Percentiles rank a stretch among this genome's conserved stretches.
Evolutionary conservation across 2,329 filamentous ascomycete genomes (phyloP).

Genomic region (Neurospora crassa): DNA sequence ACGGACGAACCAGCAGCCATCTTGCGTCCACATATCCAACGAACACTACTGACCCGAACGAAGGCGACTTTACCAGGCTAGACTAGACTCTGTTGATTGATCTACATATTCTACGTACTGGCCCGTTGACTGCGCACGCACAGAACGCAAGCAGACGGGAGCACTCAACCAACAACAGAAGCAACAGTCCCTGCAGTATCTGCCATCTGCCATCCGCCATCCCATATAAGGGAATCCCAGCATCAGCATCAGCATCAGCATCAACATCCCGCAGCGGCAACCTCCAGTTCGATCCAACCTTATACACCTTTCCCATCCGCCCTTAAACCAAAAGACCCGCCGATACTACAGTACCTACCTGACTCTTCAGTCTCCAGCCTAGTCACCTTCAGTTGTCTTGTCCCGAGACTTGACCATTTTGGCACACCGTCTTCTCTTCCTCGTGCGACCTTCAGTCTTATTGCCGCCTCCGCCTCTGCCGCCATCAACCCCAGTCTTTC

Average conservation of each 20-base stretch:
- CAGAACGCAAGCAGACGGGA: background rate
- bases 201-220: conserved; percentile 4
- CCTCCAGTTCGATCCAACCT: background rate
- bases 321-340: conserved; percentile 7
- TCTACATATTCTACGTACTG: background rate
- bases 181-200: background rate
- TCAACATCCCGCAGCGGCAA: background rate
- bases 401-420: background rate
- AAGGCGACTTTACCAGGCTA: background rate
- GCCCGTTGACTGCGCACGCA: background rate
- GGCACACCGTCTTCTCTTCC: background rate
- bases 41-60: background rate
- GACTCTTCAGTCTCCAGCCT: background rate
- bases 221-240: background rate
- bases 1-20: background rate
- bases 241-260: background rate
- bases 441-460: background rate
- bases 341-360: background rate
- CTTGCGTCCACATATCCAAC: background rate
- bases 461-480: background rate
- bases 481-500: background rate
- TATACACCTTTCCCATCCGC: conserved; percentile 2
- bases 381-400: background rate
- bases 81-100: background rate
- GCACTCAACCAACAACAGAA: background rate